These are phyloP conservation scores for Aspergillus quadricinctus DNA, from an alignment of 2,329 filamentous ascomycete genomes.

Conservation along the genomic window DNA sequence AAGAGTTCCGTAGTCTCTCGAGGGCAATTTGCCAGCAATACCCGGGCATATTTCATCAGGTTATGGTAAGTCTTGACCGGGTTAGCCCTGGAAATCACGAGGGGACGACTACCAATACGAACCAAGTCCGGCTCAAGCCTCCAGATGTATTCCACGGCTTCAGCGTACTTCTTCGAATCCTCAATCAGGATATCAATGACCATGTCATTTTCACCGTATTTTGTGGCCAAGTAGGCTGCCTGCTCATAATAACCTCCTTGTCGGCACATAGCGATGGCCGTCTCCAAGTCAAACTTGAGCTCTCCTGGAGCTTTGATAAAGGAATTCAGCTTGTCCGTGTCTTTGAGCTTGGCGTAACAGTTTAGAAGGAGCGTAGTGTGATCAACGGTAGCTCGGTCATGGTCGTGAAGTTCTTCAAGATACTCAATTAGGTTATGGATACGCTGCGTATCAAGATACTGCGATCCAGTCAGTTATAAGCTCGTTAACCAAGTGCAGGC, in stretches of 20 bases:
- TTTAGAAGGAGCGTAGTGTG: conserved; percentile 93
- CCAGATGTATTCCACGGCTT: conserved; percentile 89
- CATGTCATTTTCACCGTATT: conserved; percentile 88
- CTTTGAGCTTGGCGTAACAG: conserved; percentile 96
- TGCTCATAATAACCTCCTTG: conserved; percentile 97
- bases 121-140: conserved; percentile 74
- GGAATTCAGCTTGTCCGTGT: conserved; percentile 89
- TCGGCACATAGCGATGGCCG: conserved; percentile 93
- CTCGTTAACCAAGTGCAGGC: not conserved
- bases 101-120: conserved; percentile 29
- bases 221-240: conserved; percentile 88
- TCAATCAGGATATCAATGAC: conserved; percentile 96
- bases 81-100: conserved; percentile 27
- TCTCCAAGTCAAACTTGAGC: conserved; percentile 93
- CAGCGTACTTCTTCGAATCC: conserved; percentile 83
- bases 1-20: conserved; percentile 80
- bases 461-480: conserved; percentile 10
- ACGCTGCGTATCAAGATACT: conserved; percentile 93
- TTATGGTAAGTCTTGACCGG: conserved; percentile 68
- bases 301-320: conserved; percentile 92
- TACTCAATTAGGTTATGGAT: conserved; percentile 98
- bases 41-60: conserved; percentile 90
- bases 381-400: conserved; percentile 86
- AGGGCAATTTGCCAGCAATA: conserved; percentile 82
- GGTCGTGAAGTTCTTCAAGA: conserved; percentile 90